Evolutionary conservation across 1,284 basidiomycete genomes (phyloP).

Genomic region (Macrocystidia cucumis): DNA sequence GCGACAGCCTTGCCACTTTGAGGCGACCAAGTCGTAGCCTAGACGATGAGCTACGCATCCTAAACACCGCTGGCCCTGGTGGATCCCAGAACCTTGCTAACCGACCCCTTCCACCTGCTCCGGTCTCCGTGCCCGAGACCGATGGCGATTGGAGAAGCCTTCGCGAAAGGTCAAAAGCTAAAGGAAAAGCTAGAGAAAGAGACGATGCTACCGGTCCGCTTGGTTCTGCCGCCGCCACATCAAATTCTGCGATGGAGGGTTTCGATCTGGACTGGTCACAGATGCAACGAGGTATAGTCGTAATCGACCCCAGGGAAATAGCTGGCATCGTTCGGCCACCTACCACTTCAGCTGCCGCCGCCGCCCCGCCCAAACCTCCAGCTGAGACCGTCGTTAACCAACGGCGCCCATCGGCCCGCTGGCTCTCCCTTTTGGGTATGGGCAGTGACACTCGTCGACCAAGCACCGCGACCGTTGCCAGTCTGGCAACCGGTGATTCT

Average conservation of each 20-base stretch:
- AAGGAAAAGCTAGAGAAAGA: constrained; percentile 12
- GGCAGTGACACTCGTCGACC: constrained; percentile 12
- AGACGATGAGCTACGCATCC: constrained; percentile 33
- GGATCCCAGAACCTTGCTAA: constrained; percentile 9
- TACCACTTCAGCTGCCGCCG: neutral
- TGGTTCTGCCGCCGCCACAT: constrained; percentile 1
- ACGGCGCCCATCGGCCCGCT: constrained; percentile 7
- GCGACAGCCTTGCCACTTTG: constrained; percentile 39
- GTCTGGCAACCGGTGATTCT: constrained; percentile 37
- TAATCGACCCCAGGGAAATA: constrained; percentile 18
- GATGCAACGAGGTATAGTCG: constrained; percentile 20
- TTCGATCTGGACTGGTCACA: constrained; percentile 25
- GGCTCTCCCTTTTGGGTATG: constrained; percentile 11
- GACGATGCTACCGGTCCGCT: neutral
- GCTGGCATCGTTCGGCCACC: constrained; percentile 16
- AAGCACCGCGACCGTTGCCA: constrained; percentile 26
- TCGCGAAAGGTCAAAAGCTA: constrained; percentile 22
- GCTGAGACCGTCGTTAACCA: no score
- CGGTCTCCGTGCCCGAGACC: constrained; percentile 34
- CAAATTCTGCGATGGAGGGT: constrained; percentile 11
- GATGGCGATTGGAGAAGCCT: constrained; percentile 40
- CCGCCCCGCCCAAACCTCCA: neutral
- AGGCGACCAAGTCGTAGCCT: constrained; percentile 47
- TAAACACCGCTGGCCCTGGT: constrained; percentile 14
- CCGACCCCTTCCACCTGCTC: constrained; percentile 14